Conservation (phyloP, 805 yeast genomes). For the Candida sithepensis region DNA sequence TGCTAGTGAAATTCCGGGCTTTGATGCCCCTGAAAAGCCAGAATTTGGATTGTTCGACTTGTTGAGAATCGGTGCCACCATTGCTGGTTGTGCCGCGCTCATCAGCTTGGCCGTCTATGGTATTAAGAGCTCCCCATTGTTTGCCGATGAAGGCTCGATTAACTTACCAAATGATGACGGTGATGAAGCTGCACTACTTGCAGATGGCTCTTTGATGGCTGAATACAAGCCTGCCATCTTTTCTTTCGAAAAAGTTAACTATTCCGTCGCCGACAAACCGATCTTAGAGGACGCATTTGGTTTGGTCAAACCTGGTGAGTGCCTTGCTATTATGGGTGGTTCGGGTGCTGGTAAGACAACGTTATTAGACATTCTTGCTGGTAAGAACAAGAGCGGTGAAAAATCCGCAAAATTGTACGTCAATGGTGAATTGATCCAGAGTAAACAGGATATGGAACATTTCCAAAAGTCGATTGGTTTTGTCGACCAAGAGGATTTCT, state of each 20-base stretch:
- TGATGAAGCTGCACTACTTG: conserved; percentile 30
- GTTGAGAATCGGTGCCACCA: conserved; percentile 41
- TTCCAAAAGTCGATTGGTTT: conserved; percentile 77
- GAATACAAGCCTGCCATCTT: conserved; percentile 66
- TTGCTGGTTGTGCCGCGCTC: conserved; percentile 40
- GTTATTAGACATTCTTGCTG: conserved; percentile 83
- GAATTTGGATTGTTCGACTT: conserved; percentile 44
- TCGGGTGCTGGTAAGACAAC: conserved; percentile 99
- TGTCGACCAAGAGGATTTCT: conserved; percentile 92
- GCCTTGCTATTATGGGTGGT: conserved; percentile 96
- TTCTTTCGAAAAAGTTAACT: conserved; percentile 70
- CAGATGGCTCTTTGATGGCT: conserved; percentile 35
- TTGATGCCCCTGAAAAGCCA: conserved; percentile 57
- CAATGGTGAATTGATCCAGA: conserved; percentile 56
- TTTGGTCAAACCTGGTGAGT: conserved; percentile 77
- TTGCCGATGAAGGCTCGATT: conserved; percentile 32
- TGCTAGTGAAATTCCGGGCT: conserved; percentile 90
- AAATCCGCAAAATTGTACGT: conserved; percentile 65
- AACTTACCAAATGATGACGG: conserved; percentile 25
- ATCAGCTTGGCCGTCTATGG: conserved; percentile 43
- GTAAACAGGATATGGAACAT: conserved; percentile 33
- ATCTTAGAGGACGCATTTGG: conserved; percentile 72
- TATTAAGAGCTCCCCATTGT: conserved; percentile 60
- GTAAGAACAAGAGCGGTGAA: conserved; percentile 75
- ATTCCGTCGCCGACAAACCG: conserved; percentile 47